Evolutionary conservation across 768 basidiomycete genomes (phyloP).

Genomic region (Lentinula edodes): DNA sequence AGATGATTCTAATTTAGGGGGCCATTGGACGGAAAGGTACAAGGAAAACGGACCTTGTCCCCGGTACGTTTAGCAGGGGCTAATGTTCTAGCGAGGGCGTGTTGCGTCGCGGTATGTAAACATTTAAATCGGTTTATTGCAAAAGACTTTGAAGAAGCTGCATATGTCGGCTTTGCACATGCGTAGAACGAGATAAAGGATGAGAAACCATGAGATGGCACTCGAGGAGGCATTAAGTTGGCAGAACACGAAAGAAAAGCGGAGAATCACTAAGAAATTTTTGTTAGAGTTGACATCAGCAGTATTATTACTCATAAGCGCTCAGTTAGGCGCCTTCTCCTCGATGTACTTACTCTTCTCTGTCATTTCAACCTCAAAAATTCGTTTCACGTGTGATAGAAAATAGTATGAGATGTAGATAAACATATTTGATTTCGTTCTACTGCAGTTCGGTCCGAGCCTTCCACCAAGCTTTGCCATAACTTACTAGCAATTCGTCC

Average conservation of each 20-base stretch:
- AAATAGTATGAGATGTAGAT: neutral
- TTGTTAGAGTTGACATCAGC: neutral
- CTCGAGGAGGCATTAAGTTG: constrained; percentile 43
- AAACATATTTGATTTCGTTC: neutral
- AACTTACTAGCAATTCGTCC: constrained; percentile 82
- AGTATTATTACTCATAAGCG: neutral
- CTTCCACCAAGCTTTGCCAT: constrained; percentile 85
- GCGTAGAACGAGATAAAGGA: constrained; percentile 56
- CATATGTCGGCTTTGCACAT: constrained; percentile 36
- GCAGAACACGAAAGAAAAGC: constrained; percentile 5
- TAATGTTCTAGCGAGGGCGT: constrained; percentile 12
- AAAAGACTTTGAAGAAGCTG: constrained; percentile 27
- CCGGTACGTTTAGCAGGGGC: constrained; percentile 20
- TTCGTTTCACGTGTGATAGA: neutral
- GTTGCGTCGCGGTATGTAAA: constrained; percentile 20
- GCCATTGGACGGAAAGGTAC: neutral
- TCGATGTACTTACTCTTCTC: neutral
- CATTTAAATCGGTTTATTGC: constrained; percentile 34
- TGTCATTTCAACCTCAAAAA: neutral
- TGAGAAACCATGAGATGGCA: constrained; percentile 43
- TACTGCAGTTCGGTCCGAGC: constrained; percentile 14
- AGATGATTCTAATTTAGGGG: constrained; percentile 14
- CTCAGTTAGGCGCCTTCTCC: neutral
- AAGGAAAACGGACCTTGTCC: constrained; percentile 33
- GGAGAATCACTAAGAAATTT: neutral